Percentiles rank a stretch among this genome's conserved stretches.
phyloP scores from a whole-genome alignment of 1,284 basidiomycete species.

The Marasmius oreades region DNA sequence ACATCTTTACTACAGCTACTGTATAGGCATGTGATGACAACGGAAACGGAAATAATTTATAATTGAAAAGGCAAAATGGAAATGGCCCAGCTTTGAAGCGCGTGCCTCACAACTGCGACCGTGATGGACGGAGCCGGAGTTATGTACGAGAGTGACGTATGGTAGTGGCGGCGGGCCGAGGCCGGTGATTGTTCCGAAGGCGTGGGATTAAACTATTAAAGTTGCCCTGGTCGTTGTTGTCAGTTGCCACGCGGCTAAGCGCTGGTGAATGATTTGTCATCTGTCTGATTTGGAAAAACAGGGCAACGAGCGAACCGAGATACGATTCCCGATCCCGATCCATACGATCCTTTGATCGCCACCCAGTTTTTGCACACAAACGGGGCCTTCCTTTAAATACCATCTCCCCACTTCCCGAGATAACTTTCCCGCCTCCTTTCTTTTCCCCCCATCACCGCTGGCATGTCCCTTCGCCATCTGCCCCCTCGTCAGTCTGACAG shows the following conservation, averaged over 20 bases:
- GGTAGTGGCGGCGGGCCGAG: not conserved
- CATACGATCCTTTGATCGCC: not conserved
- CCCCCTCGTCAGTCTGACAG: slow-evolving; percentile 52
- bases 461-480: slow-evolving; percentile 63
- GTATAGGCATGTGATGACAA: no score
- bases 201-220: slow-evolving; percentile 1
- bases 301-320: not conserved
- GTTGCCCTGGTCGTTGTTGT: not conserved
- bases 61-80: not conserved
- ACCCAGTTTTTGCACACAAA: not conserved
- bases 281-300: not conserved
- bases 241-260: slow-evolving; percentile 1
- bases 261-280: not conserved
- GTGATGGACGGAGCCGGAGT: not conserved
- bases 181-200: not conserved
- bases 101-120: not conserved
- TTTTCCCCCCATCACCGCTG: slow-evolving; percentile 10
- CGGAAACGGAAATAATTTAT: no score
- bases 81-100: not conserved
- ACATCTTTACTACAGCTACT: not conserved
- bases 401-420: slow-evolving; percentile 38
- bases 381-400: slow-evolving; percentile 49
- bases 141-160: not conserved
- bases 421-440: slow-evolving; percentile 37
- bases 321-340: not conserved